A percentile compares a stretch with the other conserved stretches of the same genome.
Conservation (phyloP, 2,329 filamentous ascomycete species). For the Microdochium bolleyi region DNA sequence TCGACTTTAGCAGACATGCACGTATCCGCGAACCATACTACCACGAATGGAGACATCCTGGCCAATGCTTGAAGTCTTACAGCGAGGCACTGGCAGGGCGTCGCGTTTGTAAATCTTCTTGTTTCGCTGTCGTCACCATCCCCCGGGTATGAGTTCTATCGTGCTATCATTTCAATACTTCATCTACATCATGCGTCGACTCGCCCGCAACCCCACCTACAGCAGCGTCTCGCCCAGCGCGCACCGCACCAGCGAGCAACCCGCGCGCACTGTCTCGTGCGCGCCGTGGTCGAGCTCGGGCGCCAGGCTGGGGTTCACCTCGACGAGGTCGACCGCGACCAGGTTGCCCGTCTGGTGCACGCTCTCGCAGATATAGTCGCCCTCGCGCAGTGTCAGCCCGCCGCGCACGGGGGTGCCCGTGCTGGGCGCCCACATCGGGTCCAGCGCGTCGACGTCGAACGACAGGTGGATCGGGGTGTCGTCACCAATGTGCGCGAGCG, state of each 20-base stretch:
- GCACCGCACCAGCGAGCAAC: constrained; percentile 85
- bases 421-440: constrained; percentile 92
- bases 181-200: too few species aligned
- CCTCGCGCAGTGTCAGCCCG: constrained; percentile 86
- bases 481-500: constrained; percentile 86
- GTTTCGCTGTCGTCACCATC: too few species aligned
- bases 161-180: too few species aligned
- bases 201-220: constrained; percentile 29
- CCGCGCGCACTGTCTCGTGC: constrained; percentile 79
- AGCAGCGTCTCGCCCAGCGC: constrained; percentile 87
- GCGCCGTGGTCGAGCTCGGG: constrained; percentile 54
- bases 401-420: constrained; percentile 93
- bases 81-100: too few species aligned
- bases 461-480: constrained; percentile 96
- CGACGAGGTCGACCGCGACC: constrained; percentile 73
- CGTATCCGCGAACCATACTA: too few species aligned
- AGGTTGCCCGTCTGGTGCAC: constrained; percentile 74
- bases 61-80: neutral
- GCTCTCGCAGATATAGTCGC: constrained; percentile 91
- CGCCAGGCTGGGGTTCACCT: constrained; percentile 70
- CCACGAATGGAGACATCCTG: neutral
- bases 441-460: constrained; percentile 93
- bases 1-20: too few species aligned
- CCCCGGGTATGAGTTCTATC: too few species aligned
- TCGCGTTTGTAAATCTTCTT: too few species aligned